Conservation (phyloP, 2,329 filamentous ascomycete species). For the Aspergillus sp. region DNA sequence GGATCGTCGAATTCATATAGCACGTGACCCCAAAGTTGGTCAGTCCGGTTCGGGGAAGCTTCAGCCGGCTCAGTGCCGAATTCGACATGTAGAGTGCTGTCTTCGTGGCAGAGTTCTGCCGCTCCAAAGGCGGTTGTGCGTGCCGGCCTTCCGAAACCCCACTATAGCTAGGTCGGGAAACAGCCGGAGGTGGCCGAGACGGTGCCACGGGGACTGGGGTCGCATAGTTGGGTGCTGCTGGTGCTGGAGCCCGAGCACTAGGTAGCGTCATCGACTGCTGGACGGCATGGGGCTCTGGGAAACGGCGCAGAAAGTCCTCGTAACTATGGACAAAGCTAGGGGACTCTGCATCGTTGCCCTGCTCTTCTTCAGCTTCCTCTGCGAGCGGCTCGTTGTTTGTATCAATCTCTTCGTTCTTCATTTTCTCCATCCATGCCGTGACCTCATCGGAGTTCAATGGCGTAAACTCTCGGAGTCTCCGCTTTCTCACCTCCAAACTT, state of each 20-base stretch:
- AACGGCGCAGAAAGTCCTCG: conserved; percentile 76
- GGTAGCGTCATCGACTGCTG: conserved; percentile 48
- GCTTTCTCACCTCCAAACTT: conserved; percentile 46
- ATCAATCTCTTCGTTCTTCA: conserved; percentile 56
- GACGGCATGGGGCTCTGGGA: conserved; percentile 58
- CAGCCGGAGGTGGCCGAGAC: conserved; percentile 57
- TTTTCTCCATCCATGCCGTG: conserved; percentile 66
- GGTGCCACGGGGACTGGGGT: conserved; percentile 48
- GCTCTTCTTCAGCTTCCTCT: conserved; percentile 34
- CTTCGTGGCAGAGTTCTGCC: conserved; percentile 37
- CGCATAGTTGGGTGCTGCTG: conserved; percentile 25
- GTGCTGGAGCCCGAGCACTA: conserved; percentile 18
- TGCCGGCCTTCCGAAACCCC: conserved; percentile 59
- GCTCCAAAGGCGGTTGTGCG: conserved; percentile 34
- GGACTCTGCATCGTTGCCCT: conserved; percentile 35
- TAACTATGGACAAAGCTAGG: conserved; percentile 56
- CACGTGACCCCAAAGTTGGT: conserved; percentile 75
- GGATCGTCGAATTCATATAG: conserved; percentile 86
- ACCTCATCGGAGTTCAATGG: conserved; percentile 75
- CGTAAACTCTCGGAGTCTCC: conserved; percentile 51
- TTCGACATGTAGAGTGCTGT: conserved; percentile 35
- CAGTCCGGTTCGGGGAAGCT: conserved; percentile 61
- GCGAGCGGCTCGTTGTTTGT: conserved; percentile 29
- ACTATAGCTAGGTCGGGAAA: conserved; percentile 66
- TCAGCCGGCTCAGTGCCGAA: conserved; percentile 35